Conservation (phyloP, 208 protist genomes). For the Porcisia deanei region DNA sequence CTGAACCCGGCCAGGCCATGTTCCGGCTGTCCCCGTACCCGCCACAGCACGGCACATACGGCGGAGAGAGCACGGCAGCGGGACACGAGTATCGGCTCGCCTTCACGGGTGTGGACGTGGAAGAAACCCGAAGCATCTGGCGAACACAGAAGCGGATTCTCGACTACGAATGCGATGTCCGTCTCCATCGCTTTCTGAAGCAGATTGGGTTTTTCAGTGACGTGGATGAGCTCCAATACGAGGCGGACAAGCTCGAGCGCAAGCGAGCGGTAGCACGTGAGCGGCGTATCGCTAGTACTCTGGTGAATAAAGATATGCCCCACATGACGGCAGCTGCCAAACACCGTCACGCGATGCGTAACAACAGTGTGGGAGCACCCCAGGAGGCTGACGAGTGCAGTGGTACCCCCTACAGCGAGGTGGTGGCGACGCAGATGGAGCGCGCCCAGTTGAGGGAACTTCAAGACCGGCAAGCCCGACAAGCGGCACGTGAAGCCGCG, state of each 20-base stretch:
- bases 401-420: not conserved
- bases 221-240: constrained; percentile 77
- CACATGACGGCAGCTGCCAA: constrained; percentile 6
- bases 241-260: constrained; percentile 60
- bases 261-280: constrained; percentile 51
- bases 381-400: not conserved
- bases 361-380: not conserved
- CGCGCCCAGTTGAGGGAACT: constrained; percentile 14
- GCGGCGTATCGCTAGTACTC: constrained; percentile 19
- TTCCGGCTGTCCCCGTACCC: constrained; percentile 55
- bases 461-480: constrained; percentile 7
- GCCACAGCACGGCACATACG: constrained; percentile 66
- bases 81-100: constrained; percentile 75
- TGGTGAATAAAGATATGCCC: not conserved
- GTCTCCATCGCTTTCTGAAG: constrained; percentile 60
- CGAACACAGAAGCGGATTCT: constrained; percentile 72
- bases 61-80: constrained; percentile 57
- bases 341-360: constrained; percentile 14
- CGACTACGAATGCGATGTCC: constrained; percentile 88
- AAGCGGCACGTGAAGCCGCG: constrained; percentile 22
- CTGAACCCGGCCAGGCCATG: constrained; percentile 52
- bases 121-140: constrained; percentile 76
- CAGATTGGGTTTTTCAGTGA: constrained; percentile 60
- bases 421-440: constrained; percentile 5
- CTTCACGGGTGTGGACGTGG: constrained; percentile 69